phyloP scores from a whole-genome alignment of 83 land plant genomes.

The Isoetes engelmannii region DNA sequence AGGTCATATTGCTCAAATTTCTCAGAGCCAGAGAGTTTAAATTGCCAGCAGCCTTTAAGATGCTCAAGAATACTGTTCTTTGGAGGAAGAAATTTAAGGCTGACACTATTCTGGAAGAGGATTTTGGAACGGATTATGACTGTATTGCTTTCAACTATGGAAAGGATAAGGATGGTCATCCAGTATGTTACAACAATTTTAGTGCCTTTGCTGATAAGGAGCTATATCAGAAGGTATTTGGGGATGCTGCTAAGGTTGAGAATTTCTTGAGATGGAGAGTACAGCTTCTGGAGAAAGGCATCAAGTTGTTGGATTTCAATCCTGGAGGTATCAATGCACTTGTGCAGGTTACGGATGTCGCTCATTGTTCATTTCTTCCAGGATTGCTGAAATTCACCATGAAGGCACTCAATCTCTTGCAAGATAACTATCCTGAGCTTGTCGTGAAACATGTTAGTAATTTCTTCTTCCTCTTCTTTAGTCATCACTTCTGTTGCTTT shows the following conservation, averaged over 20 bases:
- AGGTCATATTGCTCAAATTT: constrained; percentile 11
- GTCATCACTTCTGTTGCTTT: too few relatives aligned
- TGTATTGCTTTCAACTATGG: constrained; percentile 2
- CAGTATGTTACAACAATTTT: constrained; percentile 10
- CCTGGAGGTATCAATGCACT: constrained; percentile 8
- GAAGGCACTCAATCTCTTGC: constrained; percentile 5
- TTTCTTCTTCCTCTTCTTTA: background rate
- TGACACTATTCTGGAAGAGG: constrained; percentile 16
- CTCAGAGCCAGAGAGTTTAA: constrained; percentile 9
- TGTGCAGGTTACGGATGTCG: constrained; percentile 2
- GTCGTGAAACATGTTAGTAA: constrained; percentile 11
- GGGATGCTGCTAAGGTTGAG: constrained; percentile 8
- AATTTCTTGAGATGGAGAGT: constrained; percentile 11
- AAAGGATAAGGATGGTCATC: constrained; percentile 12
- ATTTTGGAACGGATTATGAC: constrained; percentile 12
- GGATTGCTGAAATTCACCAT: background rate
- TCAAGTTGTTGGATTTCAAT: constrained; percentile 5
- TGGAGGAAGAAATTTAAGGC: constrained; percentile 15
- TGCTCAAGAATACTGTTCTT: constrained; percentile 10
- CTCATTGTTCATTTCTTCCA: background rate
- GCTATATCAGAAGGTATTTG: constrained; percentile 12
- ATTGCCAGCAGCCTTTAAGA: constrained; percentile 1
- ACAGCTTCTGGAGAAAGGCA: constrained; percentile 11
- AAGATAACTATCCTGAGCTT: constrained; percentile 14
- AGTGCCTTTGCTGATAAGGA: constrained; percentile 11